These are phyloP conservation scores for Sindora glabra DNA, from an alignment of 306 rosid species.

Conservation along the genomic window DNA sequence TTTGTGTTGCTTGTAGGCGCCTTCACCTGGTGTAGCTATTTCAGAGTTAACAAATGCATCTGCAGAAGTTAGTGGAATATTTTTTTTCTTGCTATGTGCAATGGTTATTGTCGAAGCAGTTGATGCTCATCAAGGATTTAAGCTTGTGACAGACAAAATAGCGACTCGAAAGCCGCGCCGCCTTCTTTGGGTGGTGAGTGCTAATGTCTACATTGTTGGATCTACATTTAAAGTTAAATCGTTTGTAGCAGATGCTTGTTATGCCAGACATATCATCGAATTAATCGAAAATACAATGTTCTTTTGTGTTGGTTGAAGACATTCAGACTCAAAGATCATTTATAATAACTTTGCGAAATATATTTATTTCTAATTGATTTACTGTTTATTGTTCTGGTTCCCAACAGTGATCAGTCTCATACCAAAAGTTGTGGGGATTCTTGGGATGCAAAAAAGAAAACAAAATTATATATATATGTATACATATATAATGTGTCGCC, in stretches of 20 bases:
- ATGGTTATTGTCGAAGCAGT: conserved; percentile 92
- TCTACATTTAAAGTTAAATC: background rate
- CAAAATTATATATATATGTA: too few relatives aligned
- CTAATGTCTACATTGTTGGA: conserved; percentile 11
- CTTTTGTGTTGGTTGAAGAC: background rate
- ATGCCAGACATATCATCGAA: background rate
- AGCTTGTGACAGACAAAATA: conserved; percentile 86
- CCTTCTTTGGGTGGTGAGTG: conserved; percentile 96
- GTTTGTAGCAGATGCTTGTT: background rate
- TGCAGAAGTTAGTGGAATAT: conserved; percentile 92
- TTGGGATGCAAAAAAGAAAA: too few relatives aligned
- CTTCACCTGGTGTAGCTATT: conserved; percentile 85
- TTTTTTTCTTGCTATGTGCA: conserved; percentile 93
- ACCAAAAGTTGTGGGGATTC: too few relatives aligned
- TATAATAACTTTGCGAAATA: too few relatives aligned
- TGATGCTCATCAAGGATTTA: conserved; percentile 98
- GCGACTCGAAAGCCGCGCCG: conserved; percentile 83
- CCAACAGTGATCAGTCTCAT: too few relatives aligned
- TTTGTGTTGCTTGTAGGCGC: conserved; percentile 52
- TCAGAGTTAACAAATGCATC: conserved; percentile 80
- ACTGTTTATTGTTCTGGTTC: too few relatives aligned
- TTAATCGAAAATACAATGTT: background rate
- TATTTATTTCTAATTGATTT: too few relatives aligned
- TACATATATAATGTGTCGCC: too few relatives aligned
- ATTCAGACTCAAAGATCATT: background rate